phyloP scores from a whole-genome alignment of 257 asterid species.

The Forsythia suspensa region DNA sequence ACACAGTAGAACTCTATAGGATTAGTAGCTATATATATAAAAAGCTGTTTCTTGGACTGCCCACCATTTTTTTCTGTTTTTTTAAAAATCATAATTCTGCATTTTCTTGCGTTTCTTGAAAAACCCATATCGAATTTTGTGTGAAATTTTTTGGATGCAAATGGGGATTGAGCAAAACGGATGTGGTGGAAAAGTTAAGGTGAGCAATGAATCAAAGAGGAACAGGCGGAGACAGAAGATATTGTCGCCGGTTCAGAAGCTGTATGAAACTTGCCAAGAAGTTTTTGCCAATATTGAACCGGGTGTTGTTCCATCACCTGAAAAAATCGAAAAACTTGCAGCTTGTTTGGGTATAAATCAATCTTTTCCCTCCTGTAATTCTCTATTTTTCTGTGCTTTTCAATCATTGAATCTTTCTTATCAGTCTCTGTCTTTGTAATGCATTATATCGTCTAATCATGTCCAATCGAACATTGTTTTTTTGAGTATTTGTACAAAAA shows the following conservation, averaged over 20 bases:
- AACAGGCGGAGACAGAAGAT: slow-evolving; percentile 45
- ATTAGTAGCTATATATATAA: slow-evolving; percentile 3
- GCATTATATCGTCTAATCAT: too few species aligned
- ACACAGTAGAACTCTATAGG: background rate
- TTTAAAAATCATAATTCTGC: background rate
- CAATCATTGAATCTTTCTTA: background rate
- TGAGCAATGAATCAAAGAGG: slow-evolving; percentile 47
- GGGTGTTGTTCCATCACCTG: slow-evolving; percentile 70
- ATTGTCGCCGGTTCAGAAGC: slow-evolving; percentile 54
- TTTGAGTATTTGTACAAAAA: background rate
- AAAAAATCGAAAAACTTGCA: slow-evolving; percentile 61
- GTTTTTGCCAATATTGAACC: slow-evolving; percentile 80
- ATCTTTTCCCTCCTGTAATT: background rate
- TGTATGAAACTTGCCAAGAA: slow-evolving; percentile 69
- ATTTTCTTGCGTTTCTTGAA: slow-evolving; percentile 1
- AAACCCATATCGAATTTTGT: slow-evolving; percentile 20
- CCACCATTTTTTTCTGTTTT: background rate
- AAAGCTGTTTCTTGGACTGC: slow-evolving; percentile 10
- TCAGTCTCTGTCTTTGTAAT: background rate
- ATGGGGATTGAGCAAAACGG: slow-evolving; percentile 66
- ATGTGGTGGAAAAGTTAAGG: slow-evolving; percentile 49
- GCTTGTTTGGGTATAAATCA: slow-evolving; percentile 59
- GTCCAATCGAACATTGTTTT: background rate
- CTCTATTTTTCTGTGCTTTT: background rate
- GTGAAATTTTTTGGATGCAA: slow-evolving; percentile 29